Percentiles rank a stretch among this genome's conserved stretches.
phyloP scores from a whole-genome alignment of 495 filamentous ascomycete species.

The Hyaloscypha variabilis region DNA sequence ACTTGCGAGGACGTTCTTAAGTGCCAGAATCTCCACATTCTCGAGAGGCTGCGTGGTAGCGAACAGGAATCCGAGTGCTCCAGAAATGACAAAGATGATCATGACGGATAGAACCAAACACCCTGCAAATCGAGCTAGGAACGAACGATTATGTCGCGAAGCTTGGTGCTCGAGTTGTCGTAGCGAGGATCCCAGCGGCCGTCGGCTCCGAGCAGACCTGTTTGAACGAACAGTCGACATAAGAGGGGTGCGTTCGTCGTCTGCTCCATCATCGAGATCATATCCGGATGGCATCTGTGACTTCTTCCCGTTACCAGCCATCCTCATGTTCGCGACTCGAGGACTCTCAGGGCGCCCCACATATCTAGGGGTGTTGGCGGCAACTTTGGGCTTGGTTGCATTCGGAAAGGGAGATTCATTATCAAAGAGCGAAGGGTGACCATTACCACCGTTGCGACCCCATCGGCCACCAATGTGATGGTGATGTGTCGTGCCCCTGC shows the following conservation, averaged over 20 bases:
- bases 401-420: constrained; percentile 71
- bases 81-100: constrained; percentile 74
- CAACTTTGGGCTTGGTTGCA: constrained; percentile 38
- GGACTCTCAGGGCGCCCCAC: constrained; percentile 65
- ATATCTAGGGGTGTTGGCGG: constrained; percentile 48
- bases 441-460: constrained; percentile 63
- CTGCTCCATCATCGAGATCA: constrained; percentile 63
- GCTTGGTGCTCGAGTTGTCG: constrained; percentile 78
- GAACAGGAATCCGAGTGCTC: constrained; percentile 82
- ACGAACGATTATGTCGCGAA: constrained; percentile 60
- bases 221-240: constrained; percentile 59
- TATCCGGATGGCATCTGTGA: constrained; percentile 49
- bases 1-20: constrained; percentile 88
- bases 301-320: constrained; percentile 45
- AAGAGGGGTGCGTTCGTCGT: constrained; percentile 89
- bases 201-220: constrained; percentile 63
- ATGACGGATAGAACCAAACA: constrained; percentile 77
- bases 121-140: constrained; percentile 73
- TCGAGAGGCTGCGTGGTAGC: constrained; percentile 86
- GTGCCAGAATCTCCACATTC: constrained; percentile 72
- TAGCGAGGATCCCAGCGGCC: constrained; percentile 53
- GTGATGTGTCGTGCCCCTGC: constrained; percentile 66
- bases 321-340: constrained; percentile 28
- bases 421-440: constrained; percentile 74
- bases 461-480: constrained; percentile 72